phyloP scores from a whole-genome alignment of 2,329 filamentous ascomycete genomes.

The Mariannaea elegans region DNA sequence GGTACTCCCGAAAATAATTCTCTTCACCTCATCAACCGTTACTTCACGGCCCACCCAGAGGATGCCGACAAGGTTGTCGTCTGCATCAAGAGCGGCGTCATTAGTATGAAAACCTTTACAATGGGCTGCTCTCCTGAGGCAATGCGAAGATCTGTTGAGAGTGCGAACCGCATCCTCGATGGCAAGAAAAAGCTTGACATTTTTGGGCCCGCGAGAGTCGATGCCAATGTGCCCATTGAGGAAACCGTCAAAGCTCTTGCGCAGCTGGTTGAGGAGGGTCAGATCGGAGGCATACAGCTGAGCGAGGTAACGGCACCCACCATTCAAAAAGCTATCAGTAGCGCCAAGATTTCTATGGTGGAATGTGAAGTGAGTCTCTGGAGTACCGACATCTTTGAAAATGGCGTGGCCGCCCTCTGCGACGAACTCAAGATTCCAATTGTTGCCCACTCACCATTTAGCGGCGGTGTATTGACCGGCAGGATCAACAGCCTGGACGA shows the following conservation, averaged over 20 bases:
- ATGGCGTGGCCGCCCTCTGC: conserved; percentile 10
- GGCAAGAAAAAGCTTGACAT: conserved; percentile 62
- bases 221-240: conserved; percentile 58
- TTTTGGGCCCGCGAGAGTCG: conserved; percentile 54
- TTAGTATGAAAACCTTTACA: conserved; percentile 42
- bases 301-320: conserved; percentile 54
- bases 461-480: conserved; percentile 62
- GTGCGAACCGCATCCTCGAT: conserved; percentile 42
- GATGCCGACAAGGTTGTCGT: conserved; percentile 64
- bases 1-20: conserved; percentile 60
- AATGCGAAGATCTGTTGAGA: conserved; percentile 61
- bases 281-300: conserved; percentile 55
- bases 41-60: conserved; percentile 64
- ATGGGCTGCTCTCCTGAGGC: conserved; percentile 52
- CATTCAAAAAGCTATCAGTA: conserved; percentile 51
- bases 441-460: conserved; percentile 74
- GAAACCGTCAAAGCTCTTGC: conserved; percentile 48
- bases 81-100: conserved; percentile 61
- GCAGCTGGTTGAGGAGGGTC: conserved; percentile 49
- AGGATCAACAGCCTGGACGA: conserved; percentile 62
- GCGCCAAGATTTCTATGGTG: conserved; percentile 50
- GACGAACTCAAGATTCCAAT: conserved; percentile 64
- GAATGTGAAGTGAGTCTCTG: conserved; percentile 54
- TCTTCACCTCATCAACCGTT: conserved; percentile 60
- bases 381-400: neutral